A percentile compares a stretch with the other conserved stretches of the same genome.
phyloP scores from a whole-genome alignment of 352 stramenopile species.

The Aphanomyces stellatus region DNA sequence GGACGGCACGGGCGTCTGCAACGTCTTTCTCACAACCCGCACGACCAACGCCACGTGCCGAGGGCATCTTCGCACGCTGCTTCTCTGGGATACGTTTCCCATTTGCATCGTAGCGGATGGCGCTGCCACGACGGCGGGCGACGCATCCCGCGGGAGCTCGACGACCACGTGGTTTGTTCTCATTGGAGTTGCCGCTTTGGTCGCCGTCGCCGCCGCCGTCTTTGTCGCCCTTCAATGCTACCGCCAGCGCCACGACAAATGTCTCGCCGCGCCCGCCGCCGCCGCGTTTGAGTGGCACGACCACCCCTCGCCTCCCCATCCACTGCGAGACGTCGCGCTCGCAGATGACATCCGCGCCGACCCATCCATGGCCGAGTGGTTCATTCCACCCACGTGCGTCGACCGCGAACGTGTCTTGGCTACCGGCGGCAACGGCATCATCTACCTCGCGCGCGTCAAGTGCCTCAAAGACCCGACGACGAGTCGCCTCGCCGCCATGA shows the following conservation, averaged over 20 bases:
- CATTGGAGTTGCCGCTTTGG: neutral
- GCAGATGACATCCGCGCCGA: conserved; percentile 24
- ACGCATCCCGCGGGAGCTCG: neutral
- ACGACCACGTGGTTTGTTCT: neutral
- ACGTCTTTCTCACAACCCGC: neutral
- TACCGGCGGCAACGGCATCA: conserved; percentile 26
- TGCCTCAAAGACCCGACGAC: neutral
- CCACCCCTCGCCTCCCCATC: neutral
- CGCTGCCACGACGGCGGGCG: neutral
- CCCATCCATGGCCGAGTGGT: conserved; percentile 25
- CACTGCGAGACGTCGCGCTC: no score
- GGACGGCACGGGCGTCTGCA: neutral
- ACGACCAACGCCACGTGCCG: conserved; percentile 2
- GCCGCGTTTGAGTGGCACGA: neutral
- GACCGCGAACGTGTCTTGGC: conserved; percentile 23
- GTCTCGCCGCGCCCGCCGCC: neutral
- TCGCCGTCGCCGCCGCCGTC: neutral
- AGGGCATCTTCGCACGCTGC: neutral
- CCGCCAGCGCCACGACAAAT: neutral
- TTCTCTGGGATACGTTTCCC: conserved; percentile 15
- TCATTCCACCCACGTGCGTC: conserved; percentile 24
- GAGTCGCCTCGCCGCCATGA: neutral
- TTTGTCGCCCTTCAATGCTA: neutral
- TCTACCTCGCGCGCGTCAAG: conserved; percentile 24
- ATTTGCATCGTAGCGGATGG: conserved; percentile 12